Conservation (phyloP, 225 moss, liverwort and hornwort species). For the Straminergon stramineum region DNA sequence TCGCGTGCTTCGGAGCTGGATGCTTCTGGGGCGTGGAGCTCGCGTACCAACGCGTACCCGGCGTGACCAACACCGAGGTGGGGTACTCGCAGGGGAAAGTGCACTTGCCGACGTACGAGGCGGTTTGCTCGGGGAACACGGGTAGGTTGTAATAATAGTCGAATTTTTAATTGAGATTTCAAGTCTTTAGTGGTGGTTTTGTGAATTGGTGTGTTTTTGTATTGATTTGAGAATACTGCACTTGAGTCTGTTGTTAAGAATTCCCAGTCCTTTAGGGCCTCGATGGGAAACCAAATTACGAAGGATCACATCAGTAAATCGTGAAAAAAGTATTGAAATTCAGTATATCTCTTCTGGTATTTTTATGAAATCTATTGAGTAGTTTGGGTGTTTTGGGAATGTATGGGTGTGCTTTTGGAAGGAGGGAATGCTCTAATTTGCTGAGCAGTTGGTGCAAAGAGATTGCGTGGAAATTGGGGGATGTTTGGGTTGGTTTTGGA, state of each 20-base stretch:
- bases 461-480: background rate
- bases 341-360: background rate
- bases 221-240: background rate
- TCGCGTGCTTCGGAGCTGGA: background rate
- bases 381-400: background rate
- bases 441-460: background rate
- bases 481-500: background rate
- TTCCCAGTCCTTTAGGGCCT: background rate
- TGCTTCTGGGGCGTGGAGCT: slow-evolving; percentile 45
- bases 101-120: slow-evolving; percentile 46
- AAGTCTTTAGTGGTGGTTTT: background rate
- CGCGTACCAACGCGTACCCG: slow-evolving; percentile 23
- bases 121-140: slow-evolving; percentile 23
- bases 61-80: slow-evolving; percentile 16
- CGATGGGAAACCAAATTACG: background rate
- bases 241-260: background rate
- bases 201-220: background rate
- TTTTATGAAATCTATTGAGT: background rate
- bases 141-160: background rate
- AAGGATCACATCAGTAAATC: background rate
- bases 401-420: background rate
- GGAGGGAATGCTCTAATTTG: background rate
- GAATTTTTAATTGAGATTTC: background rate
- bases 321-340: background rate
- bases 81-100: slow-evolving; percentile 38